A percentile compares a stretch with the other conserved stretches of the same genome.
phyloP scores from a whole-genome alignment of 83 land plant genomes.

The Diphasiastrum complanatum region DNA sequence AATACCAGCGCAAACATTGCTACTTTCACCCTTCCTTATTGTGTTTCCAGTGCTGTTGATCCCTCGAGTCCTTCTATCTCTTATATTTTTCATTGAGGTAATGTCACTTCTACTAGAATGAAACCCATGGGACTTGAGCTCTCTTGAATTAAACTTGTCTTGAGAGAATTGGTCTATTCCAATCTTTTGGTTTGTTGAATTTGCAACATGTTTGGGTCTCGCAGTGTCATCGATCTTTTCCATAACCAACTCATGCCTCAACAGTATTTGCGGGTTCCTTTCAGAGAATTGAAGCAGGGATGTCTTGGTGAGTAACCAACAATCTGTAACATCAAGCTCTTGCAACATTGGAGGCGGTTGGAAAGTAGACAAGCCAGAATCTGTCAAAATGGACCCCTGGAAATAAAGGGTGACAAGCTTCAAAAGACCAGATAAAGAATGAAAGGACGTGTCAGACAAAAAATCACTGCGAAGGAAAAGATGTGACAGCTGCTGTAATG shows the following conservation, averaged over 20 bases:
- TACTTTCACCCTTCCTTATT: no score
- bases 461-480: constrained; percentile 50
- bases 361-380: constrained; percentile 46
- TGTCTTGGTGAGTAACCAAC: constrained; percentile 72
- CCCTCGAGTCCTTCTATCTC: no score
- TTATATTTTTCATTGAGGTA: no score
- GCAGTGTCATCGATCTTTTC: constrained; percentile 3
- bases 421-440: constrained; percentile 37
- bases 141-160: no score
- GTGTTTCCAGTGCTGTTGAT: no score
- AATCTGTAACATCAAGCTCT: constrained; percentile 58
- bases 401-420: constrained; percentile 48
- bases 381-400: constrained; percentile 57
- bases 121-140: no score
- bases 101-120: no score
- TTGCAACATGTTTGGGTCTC: no score
- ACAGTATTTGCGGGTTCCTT: constrained; percentile 39
- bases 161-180: no score
- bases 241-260: constrained; percentile 46
- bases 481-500: constrained; percentile 36
- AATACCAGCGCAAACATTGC: no score
- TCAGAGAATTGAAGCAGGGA: constrained; percentile 39
- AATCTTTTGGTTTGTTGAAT: no score
- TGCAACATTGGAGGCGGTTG: constrained; percentile 49
- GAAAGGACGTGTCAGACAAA: constrained; percentile 58